Evolutionary conservation across 1,139 yeast genomes (phyloP), one percentile per base, ranked within the genome.

Genomic region (Hansenula anomala): DNA sequence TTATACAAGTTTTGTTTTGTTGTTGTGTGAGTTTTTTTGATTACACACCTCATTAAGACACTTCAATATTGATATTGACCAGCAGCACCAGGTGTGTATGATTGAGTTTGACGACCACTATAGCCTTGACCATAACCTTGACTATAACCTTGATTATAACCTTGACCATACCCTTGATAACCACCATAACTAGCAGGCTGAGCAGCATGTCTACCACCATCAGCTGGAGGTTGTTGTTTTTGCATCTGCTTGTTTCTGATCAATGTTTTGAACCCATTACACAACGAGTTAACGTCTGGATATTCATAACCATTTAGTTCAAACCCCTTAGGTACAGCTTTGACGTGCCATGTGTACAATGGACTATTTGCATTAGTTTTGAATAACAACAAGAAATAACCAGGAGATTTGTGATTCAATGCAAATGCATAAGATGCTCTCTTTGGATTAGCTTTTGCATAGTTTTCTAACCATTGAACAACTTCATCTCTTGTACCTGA

Each of bases 351-450:
- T 5, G 88, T 80, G 51, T 80, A 78, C 33, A 89, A 73, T 29
- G 85, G 81, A 15, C 95, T 77, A 44, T 71, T 71, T 23, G 78
- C 82, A 51, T 80, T 86, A 19, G 79, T 73, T 64, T 90, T 92
- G 71, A 90, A 92, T 62, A 90, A 73, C 43, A 92, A 68, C 53
- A 80, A 71, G 61, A 92, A 89, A 78, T 90, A 88, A 18, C 98
- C 98, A 1, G 99, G 96, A 33, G 82, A 78, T 57, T 82, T 85
- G 61, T 87, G 89, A 61, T 92, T 95, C 61, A 80, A 82, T 59
- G 96, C 87, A 66, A 90, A 92, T 27, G 89, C 88, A 58, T 94
- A 92, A 14, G 89, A 90, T 44, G 96, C 85, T 61, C 89, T 82
- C 56, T 82, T 81, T 30, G 96, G 94, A 56, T 90, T 89, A 34